Conservation (phyloP, 371 early-diverging fungal genomes). For the Mucor racemosus region DNA sequence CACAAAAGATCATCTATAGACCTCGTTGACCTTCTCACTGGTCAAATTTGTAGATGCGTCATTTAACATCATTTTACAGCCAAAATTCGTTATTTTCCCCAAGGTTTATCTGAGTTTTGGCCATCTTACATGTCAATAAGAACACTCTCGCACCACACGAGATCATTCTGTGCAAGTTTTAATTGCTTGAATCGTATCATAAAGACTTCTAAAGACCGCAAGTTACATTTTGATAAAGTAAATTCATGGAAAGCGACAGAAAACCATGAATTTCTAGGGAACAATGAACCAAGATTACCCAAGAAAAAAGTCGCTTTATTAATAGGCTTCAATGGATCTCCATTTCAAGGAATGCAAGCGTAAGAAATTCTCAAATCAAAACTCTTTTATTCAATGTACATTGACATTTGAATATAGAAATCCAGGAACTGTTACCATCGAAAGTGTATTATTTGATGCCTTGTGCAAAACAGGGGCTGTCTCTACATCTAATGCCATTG, state of each 20-base stretch:
- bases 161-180: not conserved
- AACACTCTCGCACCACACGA: not conserved
- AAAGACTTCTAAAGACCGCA: constrained; percentile 30
- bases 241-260: constrained; percentile 23
- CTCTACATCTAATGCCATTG: constrained; percentile 74
- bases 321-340: constrained; percentile 94
- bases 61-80: constrained; percentile 14
- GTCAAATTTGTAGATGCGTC: constrained; percentile 15
- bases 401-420: constrained; percentile 50
- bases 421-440: constrained; percentile 76
- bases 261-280: not conserved
- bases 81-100: constrained; percentile 2
- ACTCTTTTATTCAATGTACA: not conserved
- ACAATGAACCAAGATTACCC: constrained; percentile 40
- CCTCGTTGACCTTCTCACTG: constrained; percentile 16
- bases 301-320: constrained; percentile 90
- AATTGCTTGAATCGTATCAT: not conserved
- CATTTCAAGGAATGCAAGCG: constrained; percentile 96
- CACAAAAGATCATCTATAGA: constrained; percentile 29
- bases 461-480: constrained; percentile 76
- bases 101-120: too few species aligned
- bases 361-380: constrained; percentile 35
- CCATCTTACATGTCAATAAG: not conserved
- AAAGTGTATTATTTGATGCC: constrained; percentile 81
- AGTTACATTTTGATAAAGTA: constrained; percentile 22